Evolutionary conservation across 2,329 filamentous ascomycete species (phyloP).

Genomic region (Metarhizium sp.): DNA sequence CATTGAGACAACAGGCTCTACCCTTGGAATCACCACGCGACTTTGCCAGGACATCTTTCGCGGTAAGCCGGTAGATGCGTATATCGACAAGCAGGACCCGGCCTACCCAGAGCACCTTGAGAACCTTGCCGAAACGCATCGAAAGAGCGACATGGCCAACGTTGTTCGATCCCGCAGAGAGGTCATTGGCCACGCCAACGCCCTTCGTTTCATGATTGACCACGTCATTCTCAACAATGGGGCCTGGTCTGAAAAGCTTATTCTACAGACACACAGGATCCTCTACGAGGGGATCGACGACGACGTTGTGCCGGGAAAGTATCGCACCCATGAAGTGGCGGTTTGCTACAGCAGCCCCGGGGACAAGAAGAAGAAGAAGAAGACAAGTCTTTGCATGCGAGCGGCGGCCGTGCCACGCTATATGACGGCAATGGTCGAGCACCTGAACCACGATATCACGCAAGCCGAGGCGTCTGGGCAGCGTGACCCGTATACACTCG

Average conservation of each 20-base stretch:
- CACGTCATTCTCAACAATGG: conserved; percentile 4
- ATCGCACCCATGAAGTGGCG: conserved; percentile 13
- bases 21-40: background rate
- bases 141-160: background rate
- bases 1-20: background rate
- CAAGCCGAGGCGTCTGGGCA: background rate
- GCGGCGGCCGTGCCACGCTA: conserved; percentile 11
- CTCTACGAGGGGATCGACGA: conserved; percentile 8
- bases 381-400: conserved; percentile 12
- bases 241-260: conserved; percentile 11
- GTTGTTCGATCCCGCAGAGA: conserved; percentile 1
- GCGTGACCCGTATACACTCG: conserved; percentile 16
- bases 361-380: conserved; percentile 1
- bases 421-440: conserved; percentile 15
- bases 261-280: conserved; percentile 16
- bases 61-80: background rate
- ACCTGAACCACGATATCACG: conserved; percentile 14
- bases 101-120: background rate
- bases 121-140: background rate
- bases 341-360: conserved; percentile 6
- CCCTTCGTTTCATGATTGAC: conserved; percentile 8
- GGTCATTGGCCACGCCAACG: conserved; percentile 9
- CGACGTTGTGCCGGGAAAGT: conserved; percentile 12
- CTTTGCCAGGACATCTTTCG: background rate
- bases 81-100: background rate